A percentile compares a stretch with the other conserved stretches of the same genome.
These are phyloP conservation scores for Aspergillus quadricinctus DNA, from an alignment of 2,329 filamentous ascomycete genomes.

Conservation along the genomic window DNA sequence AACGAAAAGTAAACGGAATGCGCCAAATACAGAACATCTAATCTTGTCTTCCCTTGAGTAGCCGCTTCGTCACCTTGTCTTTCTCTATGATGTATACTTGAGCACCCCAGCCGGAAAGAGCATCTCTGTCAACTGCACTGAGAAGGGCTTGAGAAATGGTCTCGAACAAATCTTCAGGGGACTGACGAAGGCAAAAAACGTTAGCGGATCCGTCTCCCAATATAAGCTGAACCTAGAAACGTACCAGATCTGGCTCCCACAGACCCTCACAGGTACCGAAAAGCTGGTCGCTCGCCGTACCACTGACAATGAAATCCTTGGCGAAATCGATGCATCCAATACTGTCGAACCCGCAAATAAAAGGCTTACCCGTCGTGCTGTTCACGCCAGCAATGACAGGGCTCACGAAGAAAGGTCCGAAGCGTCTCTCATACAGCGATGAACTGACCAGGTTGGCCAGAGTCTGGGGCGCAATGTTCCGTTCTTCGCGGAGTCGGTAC, in stretches of 20 bases:
- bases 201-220: background rate
- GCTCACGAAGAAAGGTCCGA: slow-evolving; percentile 93
- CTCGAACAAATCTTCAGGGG: slow-evolving; percentile 92
- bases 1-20: slow-evolving; percentile 19
- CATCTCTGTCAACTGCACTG: slow-evolving; percentile 94
- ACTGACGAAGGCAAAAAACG: slow-evolving; percentile 45
- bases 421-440: slow-evolving; percentile 88
- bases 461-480: slow-evolving; percentile 87
- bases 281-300: slow-evolving; percentile 93
- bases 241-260: slow-evolving; percentile 94
- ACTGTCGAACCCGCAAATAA: slow-evolving; percentile 98
- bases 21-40: slow-evolving; percentile 43
- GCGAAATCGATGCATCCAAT: slow-evolving; percentile 99
- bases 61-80: slow-evolving; percentile 98
- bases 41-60: slow-evolving; percentile 97
- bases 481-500: slow-evolving; percentile 98
- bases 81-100: slow-evolving; percentile 99
- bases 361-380: slow-evolving; percentile 87
- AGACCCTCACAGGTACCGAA: slow-evolving; percentile 98
- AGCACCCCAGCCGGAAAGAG: slow-evolving; percentile 94
- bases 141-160: slow-evolving; percentile 94
- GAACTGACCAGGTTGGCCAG: slow-evolving; percentile 94
- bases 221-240: slow-evolving; percentile 29
- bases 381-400: slow-evolving; percentile 95
- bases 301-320: slow-evolving; percentile 98